These are phyloP conservation scores for Lantana camara DNA, from an alignment of 257 asterid species.

Conservation along the genomic window DNA sequence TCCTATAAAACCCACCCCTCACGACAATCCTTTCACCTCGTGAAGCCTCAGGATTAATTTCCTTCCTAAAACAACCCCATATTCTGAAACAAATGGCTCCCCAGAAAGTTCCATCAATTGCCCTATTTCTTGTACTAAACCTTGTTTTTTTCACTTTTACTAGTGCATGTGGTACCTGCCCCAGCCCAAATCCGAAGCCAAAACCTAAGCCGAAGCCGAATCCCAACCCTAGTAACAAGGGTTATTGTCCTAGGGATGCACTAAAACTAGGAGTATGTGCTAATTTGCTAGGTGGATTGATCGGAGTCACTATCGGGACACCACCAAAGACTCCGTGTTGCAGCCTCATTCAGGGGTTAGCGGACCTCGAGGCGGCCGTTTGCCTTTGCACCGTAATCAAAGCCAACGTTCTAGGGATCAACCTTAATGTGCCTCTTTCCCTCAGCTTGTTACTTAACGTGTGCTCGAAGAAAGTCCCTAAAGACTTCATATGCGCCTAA, in stretches of 20 bases:
- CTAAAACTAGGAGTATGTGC: conserved; percentile 64
- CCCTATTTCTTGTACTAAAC: no score
- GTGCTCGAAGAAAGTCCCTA: conserved; percentile 55
- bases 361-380: conserved; percentile 58
- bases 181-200: conserved; percentile 31
- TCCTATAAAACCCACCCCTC: no score
- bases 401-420: no score
- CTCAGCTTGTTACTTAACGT: conserved; percentile 46
- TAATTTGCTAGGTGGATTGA: conserved; percentile 40
- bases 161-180: conserved; percentile 53
- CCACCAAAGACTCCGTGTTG: conserved; percentile 61
- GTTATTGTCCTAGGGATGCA: conserved; percentile 57
- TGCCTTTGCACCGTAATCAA: no score
- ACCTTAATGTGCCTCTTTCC: no score
- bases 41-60: no score
- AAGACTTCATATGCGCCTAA: conserved; percentile 49
- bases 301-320: conserved; percentile 40
- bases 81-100: no score
- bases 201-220: no score
- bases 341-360: conserved; percentile 47
- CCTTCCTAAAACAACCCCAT: no score
- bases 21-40: no score
- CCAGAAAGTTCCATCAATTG: no score
- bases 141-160: conserved; percentile 50
- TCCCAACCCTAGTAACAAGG: conserved; percentile 36